Base-by-base conservation (phyloP, 192 early-diverging fungal genomes). In the Podila epigama region DNA sequence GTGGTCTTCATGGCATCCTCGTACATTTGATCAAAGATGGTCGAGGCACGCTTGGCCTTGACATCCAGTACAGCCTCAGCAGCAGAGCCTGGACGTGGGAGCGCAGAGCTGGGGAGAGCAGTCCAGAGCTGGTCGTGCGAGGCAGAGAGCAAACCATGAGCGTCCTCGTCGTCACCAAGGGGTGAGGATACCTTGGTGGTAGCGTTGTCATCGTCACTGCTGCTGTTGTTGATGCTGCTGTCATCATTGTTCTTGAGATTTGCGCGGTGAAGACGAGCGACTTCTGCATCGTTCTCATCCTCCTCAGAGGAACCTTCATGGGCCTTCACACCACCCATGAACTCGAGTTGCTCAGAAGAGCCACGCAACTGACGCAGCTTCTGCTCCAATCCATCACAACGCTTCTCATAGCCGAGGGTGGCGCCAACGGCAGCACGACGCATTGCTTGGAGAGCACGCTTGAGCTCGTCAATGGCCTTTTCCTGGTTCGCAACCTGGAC, bases 401-500 rank as follows among this genome's bases (percentile, higher is more conserved):
- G 72, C 50, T 72, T 85, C 61, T 85, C 85, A 48, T 86, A 84
- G 39, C 69, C 70, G 9, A 77, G 36, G 1, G 86, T 82, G 2
- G 82, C 79, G 33, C 79, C 71, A 9, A 87, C 84, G 15, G 87
- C 87, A 1, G 86, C 87, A 56, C 81, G 73, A 18, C 84, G 82
- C 88, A 89, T 89, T 16, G 84, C 79, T 55, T 86, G 82, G 39
- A 89, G 67, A 13, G 84, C 86, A 18, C 83, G 75, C 44, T 86
- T 80, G 34, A 89, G 70, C 37, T 88, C 83, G 33, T 69, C 66
- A 3, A 87, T 80, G 1, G 78, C 81, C 44, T 83, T 87, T 63
- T 89, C 87, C 39, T 83, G 75, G 48, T 77, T 81, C 9, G 66
- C 60, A 16, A 85, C 70, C 13, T 81, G 81, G 22, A 84, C 75